phyloP scores from a whole-genome alignment of 495 filamentous ascomycete species.

The Trichoderma erinaceum region DNA sequence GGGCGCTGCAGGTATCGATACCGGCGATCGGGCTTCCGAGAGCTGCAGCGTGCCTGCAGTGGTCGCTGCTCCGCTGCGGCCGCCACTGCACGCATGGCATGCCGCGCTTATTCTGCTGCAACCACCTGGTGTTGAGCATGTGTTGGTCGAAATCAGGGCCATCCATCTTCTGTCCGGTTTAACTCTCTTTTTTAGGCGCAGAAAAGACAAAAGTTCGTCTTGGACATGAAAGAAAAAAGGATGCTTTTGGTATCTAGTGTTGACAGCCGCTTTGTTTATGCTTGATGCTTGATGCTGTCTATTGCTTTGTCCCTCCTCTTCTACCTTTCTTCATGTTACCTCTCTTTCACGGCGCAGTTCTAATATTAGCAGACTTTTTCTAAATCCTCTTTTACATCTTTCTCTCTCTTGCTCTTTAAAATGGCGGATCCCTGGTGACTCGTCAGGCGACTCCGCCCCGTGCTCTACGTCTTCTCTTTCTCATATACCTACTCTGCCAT shows the following conservation, averaged over 20 bases:
- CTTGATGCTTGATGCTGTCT: no score
- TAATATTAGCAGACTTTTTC: no score
- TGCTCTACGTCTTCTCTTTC: background rate
- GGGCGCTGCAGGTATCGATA: background rate
- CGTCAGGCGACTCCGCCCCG: slow-evolving; percentile 11
- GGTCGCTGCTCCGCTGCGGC: background rate
- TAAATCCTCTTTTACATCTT: no score
- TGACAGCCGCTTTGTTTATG: no score
- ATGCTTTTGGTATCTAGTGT: background rate
- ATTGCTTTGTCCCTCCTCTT: background rate
- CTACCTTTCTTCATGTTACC: background rate
- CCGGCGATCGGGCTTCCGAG: background rate
- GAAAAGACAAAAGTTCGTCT: background rate
- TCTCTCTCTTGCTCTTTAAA: background rate
- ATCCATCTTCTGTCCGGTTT: background rate
- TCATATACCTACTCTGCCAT: background rate
- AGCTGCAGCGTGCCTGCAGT: slow-evolving; percentile 9
- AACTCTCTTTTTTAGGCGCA: background rate
- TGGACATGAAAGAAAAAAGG: background rate
- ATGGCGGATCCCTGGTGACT: background rate
- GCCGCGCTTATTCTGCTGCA: background rate
- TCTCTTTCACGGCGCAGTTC: background rate
- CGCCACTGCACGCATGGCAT: background rate
- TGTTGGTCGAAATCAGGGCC: background rate
- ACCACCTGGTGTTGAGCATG: background rate